phyloP scores from a whole-genome alignment of 129 eudicot genomes.

The Tagetes erecta region DNA sequence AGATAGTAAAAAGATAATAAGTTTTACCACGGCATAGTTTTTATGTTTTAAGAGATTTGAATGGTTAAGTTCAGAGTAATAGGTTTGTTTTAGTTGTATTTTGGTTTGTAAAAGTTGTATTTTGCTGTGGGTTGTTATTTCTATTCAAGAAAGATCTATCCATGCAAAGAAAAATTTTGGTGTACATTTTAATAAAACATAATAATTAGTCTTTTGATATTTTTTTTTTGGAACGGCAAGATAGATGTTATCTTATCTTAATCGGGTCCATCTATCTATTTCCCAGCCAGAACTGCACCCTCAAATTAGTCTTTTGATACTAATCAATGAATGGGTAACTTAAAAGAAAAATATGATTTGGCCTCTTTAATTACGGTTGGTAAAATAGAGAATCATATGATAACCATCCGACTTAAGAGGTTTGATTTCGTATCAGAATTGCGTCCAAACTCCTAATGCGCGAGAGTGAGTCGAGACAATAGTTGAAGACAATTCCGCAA shows the following conservation, averaged over 20 bases:
- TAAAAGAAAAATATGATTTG: too few species aligned
- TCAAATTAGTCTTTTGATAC: neutral
- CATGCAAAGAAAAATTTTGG: neutral
- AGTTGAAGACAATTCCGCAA: too few species aligned
- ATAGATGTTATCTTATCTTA: too few species aligned
- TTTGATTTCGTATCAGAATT: too few species aligned
- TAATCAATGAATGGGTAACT: neutral
- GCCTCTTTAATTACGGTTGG: too few species aligned
- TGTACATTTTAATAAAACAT: neutral
- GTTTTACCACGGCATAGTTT: neutral
- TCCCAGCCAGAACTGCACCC: too few species aligned
- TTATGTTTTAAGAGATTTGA: constrained; percentile 13
- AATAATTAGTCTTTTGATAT: neutral
- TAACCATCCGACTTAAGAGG: too few species aligned
- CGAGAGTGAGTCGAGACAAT: too few species aligned
- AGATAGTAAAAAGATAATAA: neutral
- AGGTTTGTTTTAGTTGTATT: constrained; percentile 6
- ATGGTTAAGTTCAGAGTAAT: constrained; percentile 4
- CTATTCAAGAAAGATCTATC: constrained; percentile 1
- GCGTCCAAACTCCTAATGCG: too few species aligned
- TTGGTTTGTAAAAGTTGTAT: constrained; percentile 17
- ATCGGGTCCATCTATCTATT: too few species aligned
- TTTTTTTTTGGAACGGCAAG: neutral
- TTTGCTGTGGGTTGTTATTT: constrained; percentile 12
- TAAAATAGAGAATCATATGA: too few species aligned